Percentiles rank a stretch among this genome's conserved stretches.
phyloP scores from a whole-genome alignment of 768 basidiomycete genomes.

The Collybia nuda region DNA sequence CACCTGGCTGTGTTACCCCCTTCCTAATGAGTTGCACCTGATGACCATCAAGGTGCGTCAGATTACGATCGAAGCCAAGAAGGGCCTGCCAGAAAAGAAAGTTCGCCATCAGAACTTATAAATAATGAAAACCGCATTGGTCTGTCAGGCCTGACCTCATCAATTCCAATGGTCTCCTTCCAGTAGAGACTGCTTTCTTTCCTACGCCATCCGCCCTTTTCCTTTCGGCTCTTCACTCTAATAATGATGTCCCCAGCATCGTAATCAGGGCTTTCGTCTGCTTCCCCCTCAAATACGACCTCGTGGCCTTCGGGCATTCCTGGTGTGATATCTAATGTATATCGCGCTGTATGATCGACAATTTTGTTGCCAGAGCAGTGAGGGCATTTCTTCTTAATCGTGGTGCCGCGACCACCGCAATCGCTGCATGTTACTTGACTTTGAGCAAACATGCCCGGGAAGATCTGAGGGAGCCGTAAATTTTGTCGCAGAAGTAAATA shows the following conservation, averaged over 20 bases:
- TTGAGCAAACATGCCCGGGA: constrained; percentile 96
- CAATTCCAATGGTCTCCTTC: constrained; percentile 86
- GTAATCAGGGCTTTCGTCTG: constrained; percentile 95
- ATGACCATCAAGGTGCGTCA: constrained; percentile 92
- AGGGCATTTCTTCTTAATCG: constrained; percentile 76
- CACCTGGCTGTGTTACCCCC: constrained; percentile 91
- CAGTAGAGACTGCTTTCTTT: constrained; percentile 93
- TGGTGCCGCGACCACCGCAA: constrained; percentile 81
- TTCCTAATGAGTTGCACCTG: constrained; percentile 65
- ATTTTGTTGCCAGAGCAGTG: constrained; percentile 84
- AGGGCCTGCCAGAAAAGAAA: constrained; percentile 60
- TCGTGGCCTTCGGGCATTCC: constrained; percentile 95
- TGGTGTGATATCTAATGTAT: constrained; percentile 81
- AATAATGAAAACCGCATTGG: not conserved
- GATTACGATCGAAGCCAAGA: constrained; percentile 91
- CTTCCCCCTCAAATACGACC: constrained; percentile 93
- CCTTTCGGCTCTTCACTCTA: constrained; percentile 75
- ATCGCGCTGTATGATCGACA: constrained; percentile 74
- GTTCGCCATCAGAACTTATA: constrained; percentile 1
- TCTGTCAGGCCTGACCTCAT: constrained; percentile 62
- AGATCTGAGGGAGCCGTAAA: constrained; percentile 47
- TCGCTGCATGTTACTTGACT: constrained; percentile 81
- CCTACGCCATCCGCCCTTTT: constrained; percentile 80
- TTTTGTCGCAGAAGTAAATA: too few species aligned
- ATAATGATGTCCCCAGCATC: constrained; percentile 93